Evolutionary conservation across 2,329 filamentous ascomycete genomes (phyloP).

Genomic region (Biscogniauxia marginata): DNA sequence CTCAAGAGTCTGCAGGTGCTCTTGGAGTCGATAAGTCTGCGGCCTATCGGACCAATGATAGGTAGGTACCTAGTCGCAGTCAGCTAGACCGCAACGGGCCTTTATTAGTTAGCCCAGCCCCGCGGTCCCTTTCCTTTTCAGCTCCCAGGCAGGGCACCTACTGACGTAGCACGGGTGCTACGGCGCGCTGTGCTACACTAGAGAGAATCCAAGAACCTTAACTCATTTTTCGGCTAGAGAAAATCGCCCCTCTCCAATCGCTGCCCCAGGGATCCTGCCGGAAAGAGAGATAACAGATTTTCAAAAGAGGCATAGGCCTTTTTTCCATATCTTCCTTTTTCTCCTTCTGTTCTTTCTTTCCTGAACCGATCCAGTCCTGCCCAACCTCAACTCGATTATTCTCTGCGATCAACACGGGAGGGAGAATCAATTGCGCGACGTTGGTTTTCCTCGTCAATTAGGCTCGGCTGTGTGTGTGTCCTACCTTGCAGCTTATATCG

Average conservation of each 20-base stretch:
- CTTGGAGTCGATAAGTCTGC: too few species aligned
- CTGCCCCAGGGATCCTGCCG: not conserved
- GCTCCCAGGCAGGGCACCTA: not conserved
- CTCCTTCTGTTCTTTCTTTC: too few species aligned
- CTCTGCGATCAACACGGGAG: not conserved
- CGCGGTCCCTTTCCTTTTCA: not conserved
- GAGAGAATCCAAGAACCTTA: not conserved
- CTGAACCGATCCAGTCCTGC: too few species aligned
- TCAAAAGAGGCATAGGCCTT: not conserved
- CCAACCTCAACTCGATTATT: not conserved
- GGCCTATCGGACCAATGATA: too few species aligned
- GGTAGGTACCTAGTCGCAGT: too few species aligned
- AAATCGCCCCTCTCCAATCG: not conserved
- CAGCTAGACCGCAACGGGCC: not conserved
- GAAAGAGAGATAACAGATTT: not conserved
- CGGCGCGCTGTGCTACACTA: not conserved
- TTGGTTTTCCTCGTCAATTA: not conserved
- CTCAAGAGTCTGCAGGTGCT: too few species aligned
- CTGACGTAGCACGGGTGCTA: not conserved
- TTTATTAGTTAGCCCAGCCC: not conserved
- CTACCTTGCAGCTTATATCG: not conserved
- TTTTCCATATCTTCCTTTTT: not conserved
- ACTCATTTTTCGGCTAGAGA: not conserved
- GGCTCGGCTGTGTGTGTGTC: not conserved
- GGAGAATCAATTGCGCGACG: not conserved